Conservation (phyloP, 1,284 basidiomycete genomes). For the Megacollybia platyphylla region DNA sequence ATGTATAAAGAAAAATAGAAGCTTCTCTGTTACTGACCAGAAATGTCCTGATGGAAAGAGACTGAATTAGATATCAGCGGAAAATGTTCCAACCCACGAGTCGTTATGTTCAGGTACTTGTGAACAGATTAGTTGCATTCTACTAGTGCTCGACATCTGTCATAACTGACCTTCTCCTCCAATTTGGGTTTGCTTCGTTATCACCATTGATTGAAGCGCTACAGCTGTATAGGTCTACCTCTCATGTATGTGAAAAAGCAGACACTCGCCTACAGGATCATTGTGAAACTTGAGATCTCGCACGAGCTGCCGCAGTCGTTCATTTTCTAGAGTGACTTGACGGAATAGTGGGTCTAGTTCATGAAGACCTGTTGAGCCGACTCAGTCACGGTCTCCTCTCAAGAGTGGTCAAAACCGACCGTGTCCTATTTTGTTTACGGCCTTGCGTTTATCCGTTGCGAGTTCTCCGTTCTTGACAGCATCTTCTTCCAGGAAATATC, state of each 20-base stretch:
- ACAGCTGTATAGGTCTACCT: not conserved
- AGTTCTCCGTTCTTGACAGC: constrained; percentile 58
- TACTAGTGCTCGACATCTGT: constrained; percentile 1
- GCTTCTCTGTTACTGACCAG: constrained; percentile 27
- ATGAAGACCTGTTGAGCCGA: constrained; percentile 48
- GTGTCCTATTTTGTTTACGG: constrained; percentile 79
- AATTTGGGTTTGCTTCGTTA: constrained; percentile 81
- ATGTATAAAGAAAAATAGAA: not conserved
- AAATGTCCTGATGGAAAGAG: constrained; percentile 42
- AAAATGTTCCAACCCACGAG: constrained; percentile 41
- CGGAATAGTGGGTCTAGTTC: constrained; percentile 76
- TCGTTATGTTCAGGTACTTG: constrained; percentile 71
- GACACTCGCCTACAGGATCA: constrained; percentile 61
- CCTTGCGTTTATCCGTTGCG: constrained; percentile 63
- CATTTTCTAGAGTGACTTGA: constrained; percentile 67
- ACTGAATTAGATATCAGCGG: not conserved
- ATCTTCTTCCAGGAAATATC: constrained; percentile 80
- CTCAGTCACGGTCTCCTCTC: not conserved
- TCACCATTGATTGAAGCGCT: constrained; percentile 93
- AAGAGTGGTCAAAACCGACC: constrained; percentile 25
- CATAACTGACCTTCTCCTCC: constrained; percentile 66
- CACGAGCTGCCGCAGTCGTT: constrained; percentile 52
- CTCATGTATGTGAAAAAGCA: not conserved
- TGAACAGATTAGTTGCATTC: constrained; percentile 3
- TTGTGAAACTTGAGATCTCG: constrained; percentile 68